A percentile compares a stretch with the other conserved stretches of the same genome.
These are phyloP conservation scores for Pezicula radicicola DNA, from an alignment of 2,329 filamentous ascomycete species.

Conservation along the genomic window DNA sequence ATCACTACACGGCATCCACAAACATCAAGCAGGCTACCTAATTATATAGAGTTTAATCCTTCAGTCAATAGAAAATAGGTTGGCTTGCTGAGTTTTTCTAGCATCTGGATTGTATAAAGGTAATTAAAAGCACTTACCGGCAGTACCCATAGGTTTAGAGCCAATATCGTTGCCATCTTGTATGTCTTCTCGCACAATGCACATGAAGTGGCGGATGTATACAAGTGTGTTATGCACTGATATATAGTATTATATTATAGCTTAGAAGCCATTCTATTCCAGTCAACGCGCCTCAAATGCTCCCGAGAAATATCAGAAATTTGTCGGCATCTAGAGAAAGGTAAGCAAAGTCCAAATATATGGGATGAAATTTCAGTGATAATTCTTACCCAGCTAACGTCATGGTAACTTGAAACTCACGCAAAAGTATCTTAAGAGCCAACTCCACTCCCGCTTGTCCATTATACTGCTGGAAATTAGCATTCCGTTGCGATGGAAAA, in stretches of 20 bases:
- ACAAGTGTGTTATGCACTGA: too few relatives aligned
- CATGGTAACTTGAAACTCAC: slow-evolving; percentile 31
- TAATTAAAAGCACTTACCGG: too few relatives aligned
- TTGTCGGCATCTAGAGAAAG: slow-evolving; percentile 21
- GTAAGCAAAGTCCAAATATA: background rate
- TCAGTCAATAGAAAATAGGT: too few relatives aligned
- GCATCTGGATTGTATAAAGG: too few relatives aligned
- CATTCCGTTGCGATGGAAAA: background rate
- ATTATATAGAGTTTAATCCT: too few relatives aligned
- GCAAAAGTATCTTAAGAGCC: slow-evolving; percentile 27
- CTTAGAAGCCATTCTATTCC: slow-evolving; percentile 1
- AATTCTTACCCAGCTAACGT: slow-evolving; percentile 23
- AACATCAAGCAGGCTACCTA: too few relatives aligned
- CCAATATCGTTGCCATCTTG: too few relatives aligned
- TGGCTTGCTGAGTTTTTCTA: too few relatives aligned
- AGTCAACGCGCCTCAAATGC: slow-evolving; percentile 3
- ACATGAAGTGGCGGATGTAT: background rate
- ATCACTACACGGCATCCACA: too few relatives aligned
- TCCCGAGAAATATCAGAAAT: slow-evolving; percentile 4
- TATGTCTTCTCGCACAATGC: background rate
- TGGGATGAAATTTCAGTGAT: slow-evolving; percentile 13
- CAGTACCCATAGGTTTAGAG: too few relatives aligned
- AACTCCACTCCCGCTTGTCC: slow-evolving; percentile 33
- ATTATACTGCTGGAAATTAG: slow-evolving; percentile 14
- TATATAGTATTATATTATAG: background rate